Conservation (phyloP, 2,329 filamentous ascomycete species). For the Magnaporthiopsis incrustans region DNA sequence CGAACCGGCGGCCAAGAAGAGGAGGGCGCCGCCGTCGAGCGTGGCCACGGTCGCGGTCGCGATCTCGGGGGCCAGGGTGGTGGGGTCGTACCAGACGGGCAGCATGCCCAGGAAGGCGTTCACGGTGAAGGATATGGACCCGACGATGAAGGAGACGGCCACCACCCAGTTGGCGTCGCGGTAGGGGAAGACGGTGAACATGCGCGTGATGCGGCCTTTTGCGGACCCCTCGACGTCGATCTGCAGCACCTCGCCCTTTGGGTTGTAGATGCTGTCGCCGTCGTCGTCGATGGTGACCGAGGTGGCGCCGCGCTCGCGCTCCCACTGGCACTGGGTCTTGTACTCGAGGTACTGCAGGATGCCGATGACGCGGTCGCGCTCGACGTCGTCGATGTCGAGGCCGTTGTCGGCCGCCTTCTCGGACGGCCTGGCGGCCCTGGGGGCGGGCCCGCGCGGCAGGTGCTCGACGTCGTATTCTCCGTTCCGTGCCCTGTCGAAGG, state of each 20-base stretch:
- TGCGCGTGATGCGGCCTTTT: conserved; percentile 6
- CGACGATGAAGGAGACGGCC: conserved; percentile 17
- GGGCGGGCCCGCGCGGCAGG: neutral
- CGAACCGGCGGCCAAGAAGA: neutral
- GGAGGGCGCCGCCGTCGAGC: neutral
- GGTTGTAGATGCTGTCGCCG: conserved; percentile 1
- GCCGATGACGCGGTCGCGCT: conserved; percentile 3
- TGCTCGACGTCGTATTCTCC: conserved; percentile 1
- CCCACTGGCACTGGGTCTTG: conserved; percentile 2
- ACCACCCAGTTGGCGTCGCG: conserved; percentile 12
- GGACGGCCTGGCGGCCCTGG: neutral
- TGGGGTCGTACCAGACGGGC: conserved; percentile 1
- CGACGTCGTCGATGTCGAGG: neutral
- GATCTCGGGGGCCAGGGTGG: conserved; percentile 5
- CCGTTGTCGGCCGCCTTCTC: neutral
- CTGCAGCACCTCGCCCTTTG: conserved; percentile 4
- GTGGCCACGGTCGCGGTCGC: conserved; percentile 3
- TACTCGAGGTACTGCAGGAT: conserved; percentile 5
- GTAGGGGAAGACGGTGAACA: conserved; percentile 13
- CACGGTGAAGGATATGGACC: conserved; percentile 10
- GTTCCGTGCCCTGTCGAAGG: conserved; percentile 1
- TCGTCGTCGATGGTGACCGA: neutral
- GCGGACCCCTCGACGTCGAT: neutral
- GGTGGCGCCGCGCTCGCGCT: neutral
- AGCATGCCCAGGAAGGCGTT: conserved; percentile 8